A percentile compares a stretch with the other conserved stretches of the same genome.
Conservation (phyloP, 306 rosid species). For the Castanea sativa region DNA sequence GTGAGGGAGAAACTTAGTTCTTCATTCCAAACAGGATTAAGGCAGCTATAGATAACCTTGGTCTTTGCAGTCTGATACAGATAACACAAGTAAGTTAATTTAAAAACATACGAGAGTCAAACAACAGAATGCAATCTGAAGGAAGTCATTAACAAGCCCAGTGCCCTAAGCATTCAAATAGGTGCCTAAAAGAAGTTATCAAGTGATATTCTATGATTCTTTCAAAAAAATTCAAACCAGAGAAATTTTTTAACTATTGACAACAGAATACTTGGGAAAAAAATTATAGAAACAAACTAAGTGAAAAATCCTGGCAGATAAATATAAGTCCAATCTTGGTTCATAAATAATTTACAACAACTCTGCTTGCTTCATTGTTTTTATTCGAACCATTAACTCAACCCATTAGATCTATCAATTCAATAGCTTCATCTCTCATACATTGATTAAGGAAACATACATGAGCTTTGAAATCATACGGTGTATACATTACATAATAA, state of each 20-base stretch:
- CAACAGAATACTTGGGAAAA: too few relatives aligned
- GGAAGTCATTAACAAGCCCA: background rate
- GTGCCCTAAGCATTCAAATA: background rate
- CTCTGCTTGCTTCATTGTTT: background rate
- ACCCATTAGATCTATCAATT: background rate
- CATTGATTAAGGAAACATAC: background rate
- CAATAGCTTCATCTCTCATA: background rate
- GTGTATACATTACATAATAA: background rate
- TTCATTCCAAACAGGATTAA: slow-evolving; percentile 98
- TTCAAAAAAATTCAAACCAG: background rate
- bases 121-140: background rate
- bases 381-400: background rate
- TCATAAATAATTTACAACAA: background rate
- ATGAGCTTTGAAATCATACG: background rate
- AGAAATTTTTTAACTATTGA: too few relatives aligned
- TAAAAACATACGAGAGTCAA: background rate
- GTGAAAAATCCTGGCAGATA: background rate
- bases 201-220: background rate
- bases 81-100: slow-evolving; percentile 23
- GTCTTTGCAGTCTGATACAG: slow-evolving; percentile 83
- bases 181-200: background rate
- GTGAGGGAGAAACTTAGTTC: slow-evolving; percentile 69
- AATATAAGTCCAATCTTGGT: background rate
- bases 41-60: slow-evolving; percentile 87
- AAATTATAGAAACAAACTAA: background rate